Evolutionary conservation across 2,329 filamentous ascomycete species (phyloP).

Genomic region (Sarocladiaceae sp.): DNA sequence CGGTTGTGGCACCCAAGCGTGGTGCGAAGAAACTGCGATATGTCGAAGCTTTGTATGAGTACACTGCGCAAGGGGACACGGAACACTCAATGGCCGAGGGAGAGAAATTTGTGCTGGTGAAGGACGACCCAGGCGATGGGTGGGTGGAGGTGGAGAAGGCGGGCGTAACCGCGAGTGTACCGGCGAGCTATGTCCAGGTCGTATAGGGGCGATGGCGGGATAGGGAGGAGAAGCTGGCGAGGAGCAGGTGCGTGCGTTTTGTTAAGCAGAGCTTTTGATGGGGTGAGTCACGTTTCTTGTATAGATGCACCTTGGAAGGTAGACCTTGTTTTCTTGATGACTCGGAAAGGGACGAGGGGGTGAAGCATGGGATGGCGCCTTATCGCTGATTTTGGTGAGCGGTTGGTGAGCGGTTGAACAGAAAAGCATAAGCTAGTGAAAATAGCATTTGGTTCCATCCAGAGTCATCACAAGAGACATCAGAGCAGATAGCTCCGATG

Average conservation of each 20-base stretch:
- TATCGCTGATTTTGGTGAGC: no score
- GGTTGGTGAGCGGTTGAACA: no score
- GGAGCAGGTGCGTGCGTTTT: not conserved
- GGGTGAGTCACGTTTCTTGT: not conserved
- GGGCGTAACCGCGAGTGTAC: constrained; percentile 79
- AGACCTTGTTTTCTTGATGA: no score
- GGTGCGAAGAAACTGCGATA: constrained; percentile 93
- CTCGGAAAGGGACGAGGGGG: no score
- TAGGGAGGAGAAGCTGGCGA: constrained; percentile 1
- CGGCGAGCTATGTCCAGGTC: constrained; percentile 84
- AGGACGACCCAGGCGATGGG: constrained; percentile 82
- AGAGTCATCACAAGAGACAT: no score
- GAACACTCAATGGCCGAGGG: constrained; percentile 91
- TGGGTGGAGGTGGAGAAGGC: constrained; percentile 97
- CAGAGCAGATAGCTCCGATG: no score
- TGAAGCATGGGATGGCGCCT: no score
- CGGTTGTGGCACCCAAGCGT: constrained; percentile 81
- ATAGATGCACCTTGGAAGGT: no score
- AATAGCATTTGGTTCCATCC: no score
- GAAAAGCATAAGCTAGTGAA: no score
- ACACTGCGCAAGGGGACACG: constrained; percentile 73
- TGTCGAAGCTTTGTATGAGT: constrained; percentile 89
- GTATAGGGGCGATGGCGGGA: constrained; percentile 37
- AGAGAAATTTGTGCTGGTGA: constrained; percentile 85
- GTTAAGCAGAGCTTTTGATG: not conserved